Evolutionary conservation across 768 basidiomycete species (phyloP).

Genomic region (Psilocybe sp.): DNA sequence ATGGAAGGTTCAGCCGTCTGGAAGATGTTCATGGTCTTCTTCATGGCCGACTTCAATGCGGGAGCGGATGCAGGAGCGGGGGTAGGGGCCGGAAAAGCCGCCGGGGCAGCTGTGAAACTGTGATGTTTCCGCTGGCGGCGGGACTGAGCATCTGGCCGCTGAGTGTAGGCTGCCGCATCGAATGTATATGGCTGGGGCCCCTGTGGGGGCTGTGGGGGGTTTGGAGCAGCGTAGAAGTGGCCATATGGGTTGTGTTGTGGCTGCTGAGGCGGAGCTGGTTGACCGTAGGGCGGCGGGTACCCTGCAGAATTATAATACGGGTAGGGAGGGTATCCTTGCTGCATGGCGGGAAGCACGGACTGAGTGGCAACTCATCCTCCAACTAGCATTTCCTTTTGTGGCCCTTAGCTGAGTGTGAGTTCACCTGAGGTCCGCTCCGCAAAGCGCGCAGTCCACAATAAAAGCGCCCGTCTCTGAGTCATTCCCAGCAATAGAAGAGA

Average conservation of each 20-base stretch:
- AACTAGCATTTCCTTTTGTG: too few relatives aligned
- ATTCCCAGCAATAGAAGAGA: too few relatives aligned
- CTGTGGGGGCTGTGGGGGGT: neutral
- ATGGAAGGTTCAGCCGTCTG: slow-evolving; percentile 23
- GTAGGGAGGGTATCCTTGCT: too few relatives aligned
- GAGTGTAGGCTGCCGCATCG: slow-evolving; percentile 27
- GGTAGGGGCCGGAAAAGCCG: neutral
- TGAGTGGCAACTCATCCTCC: too few relatives aligned
- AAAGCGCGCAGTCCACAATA: too few relatives aligned
- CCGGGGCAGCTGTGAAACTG: slow-evolving; percentile 14
- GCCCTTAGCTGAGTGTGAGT: too few relatives aligned
- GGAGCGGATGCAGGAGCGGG: too few relatives aligned
- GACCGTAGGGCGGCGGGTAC: slow-evolving; percentile 33
- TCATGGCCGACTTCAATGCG: slow-evolving; percentile 58
- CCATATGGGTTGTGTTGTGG: slow-evolving; percentile 19
- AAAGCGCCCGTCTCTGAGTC: too few relatives aligned
- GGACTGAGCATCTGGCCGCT: slow-evolving; percentile 11
- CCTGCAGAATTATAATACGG: slow-evolving; percentile 23
- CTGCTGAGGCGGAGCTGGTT: slow-evolving; percentile 21
- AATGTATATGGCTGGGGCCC: slow-evolving; percentile 17
- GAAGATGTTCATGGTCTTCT: slow-evolving; percentile 35
- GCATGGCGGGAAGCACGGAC: slow-evolving; percentile 5
- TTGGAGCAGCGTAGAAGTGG: slow-evolving; percentile 17
- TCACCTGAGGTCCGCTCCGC: too few relatives aligned
- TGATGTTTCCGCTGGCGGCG: slow-evolving; percentile 35